A percentile compares a stretch with the other conserved stretches of the same genome.
phyloP scores from a whole-genome alignment of 2,329 filamentous ascomycete genomes.

The Xylaria sp. region DNA sequence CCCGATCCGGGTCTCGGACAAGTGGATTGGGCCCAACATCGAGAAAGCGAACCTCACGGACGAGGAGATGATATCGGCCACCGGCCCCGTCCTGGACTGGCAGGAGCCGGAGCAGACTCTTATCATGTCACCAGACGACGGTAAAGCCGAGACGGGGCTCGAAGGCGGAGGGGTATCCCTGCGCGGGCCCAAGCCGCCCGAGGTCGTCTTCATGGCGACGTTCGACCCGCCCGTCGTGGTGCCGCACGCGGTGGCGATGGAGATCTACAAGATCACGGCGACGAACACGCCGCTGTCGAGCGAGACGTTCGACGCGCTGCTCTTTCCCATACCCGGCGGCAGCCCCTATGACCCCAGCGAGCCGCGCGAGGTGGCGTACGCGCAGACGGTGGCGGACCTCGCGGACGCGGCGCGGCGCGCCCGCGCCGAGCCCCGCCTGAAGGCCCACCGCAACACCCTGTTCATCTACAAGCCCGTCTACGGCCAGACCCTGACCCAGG shows the following conservation, averaged over 20 bases:
- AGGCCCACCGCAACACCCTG: constrained; percentile 61
- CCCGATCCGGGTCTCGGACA: constrained; percentile 70
- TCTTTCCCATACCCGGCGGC: constrained; percentile 57
- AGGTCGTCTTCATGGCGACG: constrained; percentile 73
- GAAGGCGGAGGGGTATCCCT: constrained; percentile 47
- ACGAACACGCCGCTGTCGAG: constrained; percentile 44
- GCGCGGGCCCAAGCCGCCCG: constrained; percentile 58
- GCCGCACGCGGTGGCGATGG: constrained; percentile 64
- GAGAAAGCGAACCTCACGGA: constrained; percentile 56
- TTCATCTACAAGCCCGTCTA: constrained; percentile 75
- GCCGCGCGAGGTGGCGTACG: constrained; percentile 56
- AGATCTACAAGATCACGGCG: constrained; percentile 62
- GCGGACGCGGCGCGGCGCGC: constrained; percentile 32
- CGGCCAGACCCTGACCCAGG: constrained; percentile 64
- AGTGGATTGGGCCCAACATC: constrained; percentile 73
- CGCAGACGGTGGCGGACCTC: constrained; percentile 50
- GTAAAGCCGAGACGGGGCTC: constrained; percentile 54
- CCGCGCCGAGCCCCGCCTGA: constrained; percentile 34
- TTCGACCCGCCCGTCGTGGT: constrained; percentile 76
- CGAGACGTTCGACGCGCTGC: constrained; percentile 59
- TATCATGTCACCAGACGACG: constrained; percentile 50
- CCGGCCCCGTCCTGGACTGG: constrained; percentile 64
- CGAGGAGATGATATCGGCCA: constrained; percentile 43
- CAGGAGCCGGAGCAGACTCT: constrained; percentile 70
- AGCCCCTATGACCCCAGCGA: constrained; percentile 59